Evolutionary conservation across 805 yeast genomes (phyloP).

Genomic region (Maudiozyma turicensis): DNA sequence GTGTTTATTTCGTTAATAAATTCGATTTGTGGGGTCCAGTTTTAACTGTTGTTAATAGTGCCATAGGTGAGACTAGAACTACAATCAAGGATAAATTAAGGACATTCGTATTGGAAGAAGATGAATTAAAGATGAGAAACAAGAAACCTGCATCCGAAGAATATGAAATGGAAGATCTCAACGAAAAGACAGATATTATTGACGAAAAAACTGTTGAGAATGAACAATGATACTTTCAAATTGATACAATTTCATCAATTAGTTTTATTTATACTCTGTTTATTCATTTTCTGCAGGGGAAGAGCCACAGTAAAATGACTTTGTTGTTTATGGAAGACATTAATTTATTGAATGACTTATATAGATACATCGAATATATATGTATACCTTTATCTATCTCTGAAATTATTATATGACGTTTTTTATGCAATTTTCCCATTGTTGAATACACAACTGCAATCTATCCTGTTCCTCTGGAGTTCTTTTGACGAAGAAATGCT

Average conservation of each 20-base stretch:
- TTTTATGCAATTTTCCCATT: slow-evolving; percentile 28
- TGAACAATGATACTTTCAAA: neutral
- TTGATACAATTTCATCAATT: too few relatives aligned
- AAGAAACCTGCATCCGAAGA: neutral
- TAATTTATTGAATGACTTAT: too few relatives aligned
- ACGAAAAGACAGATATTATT: neutral
- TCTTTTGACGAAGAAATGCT: slow-evolving; percentile 34
- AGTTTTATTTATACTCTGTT: neutral
- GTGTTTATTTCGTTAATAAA: slow-evolving; percentile 55
- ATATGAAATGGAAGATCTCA: neutral
- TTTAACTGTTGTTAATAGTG: slow-evolving; percentile 44
- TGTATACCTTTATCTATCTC: slow-evolving; percentile 1
- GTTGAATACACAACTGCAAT: slow-evolving; percentile 22
- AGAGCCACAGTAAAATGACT: too few relatives aligned
- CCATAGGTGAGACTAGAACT: slow-evolving; percentile 44
- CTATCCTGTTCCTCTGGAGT: slow-evolving; percentile 25
- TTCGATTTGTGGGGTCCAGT: slow-evolving; percentile 75
- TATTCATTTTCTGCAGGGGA: neutral
- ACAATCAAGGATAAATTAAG: slow-evolving; percentile 51
- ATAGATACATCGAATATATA: too few relatives aligned
- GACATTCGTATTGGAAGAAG: slow-evolving; percentile 48
- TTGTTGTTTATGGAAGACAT: too few relatives aligned
- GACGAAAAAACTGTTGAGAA: neutral
- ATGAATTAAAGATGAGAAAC: slow-evolving; percentile 8
- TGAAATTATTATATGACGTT: neutral